A percentile compares a stretch with the other conserved stretches of the same genome.
Conservation (phyloP, 306 rosid species). For the Nissolia schottii region DNA sequence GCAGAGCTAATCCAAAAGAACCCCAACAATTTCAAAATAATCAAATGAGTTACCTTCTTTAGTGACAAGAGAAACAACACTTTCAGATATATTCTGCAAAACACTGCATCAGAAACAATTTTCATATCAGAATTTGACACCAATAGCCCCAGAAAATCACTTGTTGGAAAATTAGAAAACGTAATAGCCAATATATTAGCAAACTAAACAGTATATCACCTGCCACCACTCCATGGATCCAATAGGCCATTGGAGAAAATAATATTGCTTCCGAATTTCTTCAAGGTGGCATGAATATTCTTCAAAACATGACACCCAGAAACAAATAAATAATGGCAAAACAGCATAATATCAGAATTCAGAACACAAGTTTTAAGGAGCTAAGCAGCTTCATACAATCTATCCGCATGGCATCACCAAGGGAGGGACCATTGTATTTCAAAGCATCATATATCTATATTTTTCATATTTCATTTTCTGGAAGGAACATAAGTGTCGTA, state of each 20-base stretch:
- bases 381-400: neutral
- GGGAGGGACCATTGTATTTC: neutral
- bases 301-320: conserved; percentile 27
- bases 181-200: neutral
- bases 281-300: conserved; percentile 52
- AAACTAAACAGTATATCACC: conserved; percentile 40
- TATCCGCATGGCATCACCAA: neutral
- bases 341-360: conserved; percentile 8
- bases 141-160: neutral
- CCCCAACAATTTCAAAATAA: neutral
- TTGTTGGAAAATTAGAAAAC: neutral
- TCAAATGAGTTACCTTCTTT: conserved; percentile 56
- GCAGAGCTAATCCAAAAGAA: neutral
- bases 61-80: conserved; percentile 62
- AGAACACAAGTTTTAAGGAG: neutral
- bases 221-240: conserved; percentile 97
- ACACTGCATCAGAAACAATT: conserved; percentile 54
- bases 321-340: conserved; percentile 13
- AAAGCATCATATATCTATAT: neutral
- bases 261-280: conserved; percentile 71
- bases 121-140: conserved; percentile 8
- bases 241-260: conserved; percentile 81
- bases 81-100: conserved; percentile 65
- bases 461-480: neutral
- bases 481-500: neutral